Evolutionary conservation across 1,284 basidiomycete species (phyloP), one percentile per base, ranked within the genome.

Genomic region (Stereum hirsutum): DNA sequence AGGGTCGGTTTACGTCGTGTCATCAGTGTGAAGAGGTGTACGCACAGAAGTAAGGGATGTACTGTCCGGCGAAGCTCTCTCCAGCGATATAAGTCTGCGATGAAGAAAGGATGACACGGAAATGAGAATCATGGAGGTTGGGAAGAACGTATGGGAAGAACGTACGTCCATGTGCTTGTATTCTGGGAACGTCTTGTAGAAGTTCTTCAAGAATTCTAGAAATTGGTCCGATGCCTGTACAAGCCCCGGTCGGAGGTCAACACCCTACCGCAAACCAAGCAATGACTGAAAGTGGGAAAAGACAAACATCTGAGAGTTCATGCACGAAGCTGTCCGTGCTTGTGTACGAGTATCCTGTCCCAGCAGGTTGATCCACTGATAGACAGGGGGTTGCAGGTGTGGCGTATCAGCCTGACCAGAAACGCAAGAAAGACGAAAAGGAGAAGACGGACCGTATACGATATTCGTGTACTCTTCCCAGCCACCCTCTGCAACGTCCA

Each of bases 391-490:
- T n/a, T n/a, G n/a, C 28, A 40, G 30, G 4, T 15, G 26, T 12
- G 17, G 41, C 27, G 15, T 4, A 15, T 7, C 3, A 7, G 12
- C 6, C 1, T 7, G 4, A 32, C 21, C 8, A 17, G 11, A 21
- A n/a, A n/a, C 7, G 15, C 25, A 38, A 12, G 17, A n/a, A 38
- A 36, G 30, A 39, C 7, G 19, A 12, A 15, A 25, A 26, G 4
- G 15, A 6, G 32, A 31, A 42, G 5, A 67, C 85, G 59, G 51
- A 94, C 92, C 65, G 57, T 89, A 99, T 45, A 99, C 80, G 64
- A 99, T 81, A 37, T 90, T 95, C n/a, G 90, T 87, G 58, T 95
- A 99, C 61, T 99, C 96, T 61, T 99, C 95, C 95, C 95, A 99
- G 5, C 93, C 93, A 21, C 92, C 93, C 48, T 94, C 85, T 6